Evolutionary conservation across 305 asterid species (phyloP).

Genomic region (Solanum hybrid): DNA sequence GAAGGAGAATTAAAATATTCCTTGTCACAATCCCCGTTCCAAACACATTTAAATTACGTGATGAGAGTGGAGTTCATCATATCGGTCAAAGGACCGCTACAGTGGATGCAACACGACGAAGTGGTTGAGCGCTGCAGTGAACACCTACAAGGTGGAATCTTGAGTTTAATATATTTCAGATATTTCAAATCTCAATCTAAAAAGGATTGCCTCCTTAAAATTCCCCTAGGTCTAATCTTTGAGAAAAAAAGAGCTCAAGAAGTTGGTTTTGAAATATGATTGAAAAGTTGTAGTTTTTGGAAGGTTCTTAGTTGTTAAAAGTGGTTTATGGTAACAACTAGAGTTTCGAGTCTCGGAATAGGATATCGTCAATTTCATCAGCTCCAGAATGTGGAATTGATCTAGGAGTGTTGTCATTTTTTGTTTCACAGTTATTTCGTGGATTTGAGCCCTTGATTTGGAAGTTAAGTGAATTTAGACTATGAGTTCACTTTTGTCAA

Average conservation of each 20-base stretch:
- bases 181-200: neutral
- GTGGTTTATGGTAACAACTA: neutral
- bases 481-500: neutral
- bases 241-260: neutral
- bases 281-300: neutral
- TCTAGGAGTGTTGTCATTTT: neutral
- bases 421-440: neutral
- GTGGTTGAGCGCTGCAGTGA: neutral
- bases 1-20: neutral
- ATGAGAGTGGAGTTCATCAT: neutral
- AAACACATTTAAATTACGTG: neutral
- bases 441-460: neutral
- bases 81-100: neutral
- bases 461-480: neutral
- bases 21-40: neutral
- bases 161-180: neutral
- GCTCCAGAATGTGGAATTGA: neutral
- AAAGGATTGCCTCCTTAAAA: neutral
- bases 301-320: neutral
- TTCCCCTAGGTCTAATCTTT: neutral
- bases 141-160: neutral
- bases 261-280: neutral
- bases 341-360: neutral
- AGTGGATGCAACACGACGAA: neutral
- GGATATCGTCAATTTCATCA: neutral